phyloP scores from a whole-genome alignment of 2,329 filamentous ascomycete species.

The Fusarium verrucosum region DNA sequence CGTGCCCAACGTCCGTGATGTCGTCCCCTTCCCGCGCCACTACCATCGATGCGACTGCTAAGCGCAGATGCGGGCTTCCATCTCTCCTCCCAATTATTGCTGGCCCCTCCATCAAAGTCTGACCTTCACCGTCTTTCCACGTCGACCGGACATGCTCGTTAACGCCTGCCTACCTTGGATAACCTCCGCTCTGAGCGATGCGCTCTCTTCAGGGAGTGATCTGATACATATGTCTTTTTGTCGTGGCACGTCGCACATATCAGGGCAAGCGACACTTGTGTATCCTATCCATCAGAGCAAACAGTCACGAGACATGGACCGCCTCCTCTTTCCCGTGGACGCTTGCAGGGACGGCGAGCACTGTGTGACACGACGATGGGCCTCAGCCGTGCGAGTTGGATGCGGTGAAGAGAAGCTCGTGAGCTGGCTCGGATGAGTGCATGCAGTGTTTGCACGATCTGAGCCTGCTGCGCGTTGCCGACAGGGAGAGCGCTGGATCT shows the following conservation, averaged over 20 bases:
- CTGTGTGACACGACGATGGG: slow-evolving; percentile 23
- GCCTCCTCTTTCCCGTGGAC: slow-evolving; percentile 8
- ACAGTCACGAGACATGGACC: slow-evolving; percentile 13
- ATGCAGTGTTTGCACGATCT: slow-evolving; percentile 28
- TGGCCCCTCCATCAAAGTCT: neutral
- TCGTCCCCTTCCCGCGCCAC: slow-evolving; percentile 86
- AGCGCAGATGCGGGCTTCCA: neutral
- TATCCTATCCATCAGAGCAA: slow-evolving; percentile 11
- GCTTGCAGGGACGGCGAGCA: slow-evolving; percentile 15
- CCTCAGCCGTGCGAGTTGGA: neutral
- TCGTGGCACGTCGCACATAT: slow-evolving; percentile 38
- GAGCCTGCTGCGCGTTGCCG: slow-evolving; percentile 3
- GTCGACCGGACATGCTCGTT: slow-evolving; percentile 32
- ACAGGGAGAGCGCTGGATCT: slow-evolving; percentile 34
- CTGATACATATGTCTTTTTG: slow-evolving; percentile 35
- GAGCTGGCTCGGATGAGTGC: slow-evolving; percentile 20
- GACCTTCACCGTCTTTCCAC: slow-evolving; percentile 7
- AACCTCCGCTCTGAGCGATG: slow-evolving; percentile 1
- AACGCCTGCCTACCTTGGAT: slow-evolving; percentile 46
- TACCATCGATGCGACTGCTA: slow-evolving; percentile 69
- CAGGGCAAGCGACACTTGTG: slow-evolving; percentile 39
- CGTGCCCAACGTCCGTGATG: slow-evolving; percentile 82
- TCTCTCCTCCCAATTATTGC: slow-evolving; percentile 2
- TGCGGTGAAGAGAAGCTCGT: slow-evolving; percentile 32
- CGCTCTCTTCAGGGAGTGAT: slow-evolving; percentile 28